Percentiles rank a stretch among this genome's conserved stretches.
phyloP scores from a whole-genome alignment of 2,329 filamentous ascomycete species.

The Periconia sp. region DNA sequence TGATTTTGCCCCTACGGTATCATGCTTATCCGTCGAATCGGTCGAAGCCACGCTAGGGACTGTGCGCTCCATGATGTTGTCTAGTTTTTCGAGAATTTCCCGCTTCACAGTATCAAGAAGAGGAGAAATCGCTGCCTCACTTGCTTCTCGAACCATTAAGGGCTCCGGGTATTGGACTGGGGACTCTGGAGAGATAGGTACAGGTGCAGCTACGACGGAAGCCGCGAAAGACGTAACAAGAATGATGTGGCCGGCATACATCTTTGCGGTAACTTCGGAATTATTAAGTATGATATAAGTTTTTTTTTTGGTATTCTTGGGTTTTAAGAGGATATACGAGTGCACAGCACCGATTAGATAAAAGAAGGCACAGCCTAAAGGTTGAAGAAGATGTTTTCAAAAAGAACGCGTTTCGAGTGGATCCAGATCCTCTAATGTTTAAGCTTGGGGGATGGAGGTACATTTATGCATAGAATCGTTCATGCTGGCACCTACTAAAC shows the following conservation, averaged over 20 bases:
- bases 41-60: too few species aligned
- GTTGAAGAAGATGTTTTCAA: not conserved
- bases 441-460: not conserved
- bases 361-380: slow-evolving; percentile 4
- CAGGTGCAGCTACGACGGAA: slow-evolving; percentile 1
- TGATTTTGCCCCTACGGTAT: too few species aligned
- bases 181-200: not conserved
- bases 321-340: not conserved
- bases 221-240: slow-evolving; percentile 1
- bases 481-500: too few species aligned
- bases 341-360: not conserved
- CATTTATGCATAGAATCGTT: too few species aligned
- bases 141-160: slow-evolving; percentile 3
- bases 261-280: not conserved
- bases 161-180: slow-evolving; percentile 1
- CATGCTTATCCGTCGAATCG: too few species aligned
- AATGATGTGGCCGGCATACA: not conserved
- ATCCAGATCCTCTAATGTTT: slow-evolving; percentile 3
- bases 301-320: not conserved
- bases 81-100: slow-evolving; percentile 1
- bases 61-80: not conserved
- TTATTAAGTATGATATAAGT: not conserved
- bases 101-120: not conserved
- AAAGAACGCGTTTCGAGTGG: slow-evolving; percentile 4
- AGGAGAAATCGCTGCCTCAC: not conserved